Conservation (phyloP, 192 early-diverging fungal genomes). For the Podila minutissima region DNA sequence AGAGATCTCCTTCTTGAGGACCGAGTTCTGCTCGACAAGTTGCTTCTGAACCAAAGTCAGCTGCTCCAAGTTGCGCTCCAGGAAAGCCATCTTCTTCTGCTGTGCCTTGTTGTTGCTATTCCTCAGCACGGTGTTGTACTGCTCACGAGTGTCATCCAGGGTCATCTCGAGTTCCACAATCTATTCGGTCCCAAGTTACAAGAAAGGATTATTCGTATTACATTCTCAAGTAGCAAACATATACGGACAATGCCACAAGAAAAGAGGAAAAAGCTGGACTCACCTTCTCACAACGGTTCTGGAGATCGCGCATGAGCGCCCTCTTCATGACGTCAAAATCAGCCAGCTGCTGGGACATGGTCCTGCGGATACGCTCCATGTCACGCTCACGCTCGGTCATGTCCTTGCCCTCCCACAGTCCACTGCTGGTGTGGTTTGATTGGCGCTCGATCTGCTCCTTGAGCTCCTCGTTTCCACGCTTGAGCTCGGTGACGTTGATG, state of each 20-base stretch:
- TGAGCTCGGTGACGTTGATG: conserved; percentile 68
- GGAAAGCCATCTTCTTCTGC: conserved; percentile 97
- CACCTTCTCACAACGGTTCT: conserved; percentile 94
- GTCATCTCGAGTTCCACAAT: conserved; percentile 98
- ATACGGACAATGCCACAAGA: background rate
- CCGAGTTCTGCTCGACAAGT: conserved; percentile 96
- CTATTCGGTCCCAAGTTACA: background rate
- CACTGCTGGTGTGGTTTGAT: conserved; percentile 31
- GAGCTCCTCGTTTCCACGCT: conserved; percentile 68
- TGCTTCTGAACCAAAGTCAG: conserved; percentile 95
- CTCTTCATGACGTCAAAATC: conserved; percentile 99
- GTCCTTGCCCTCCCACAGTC: conserved; percentile 54
- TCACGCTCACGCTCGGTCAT: conserved; percentile 76
- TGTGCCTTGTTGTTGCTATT: conserved; percentile 87
- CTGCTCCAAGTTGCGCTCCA: conserved; percentile 98
- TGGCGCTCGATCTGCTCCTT: conserved; percentile 58
- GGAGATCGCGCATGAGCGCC: conserved; percentile 96
- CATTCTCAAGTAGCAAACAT: background rate
- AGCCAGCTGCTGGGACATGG: conserved; percentile 81
- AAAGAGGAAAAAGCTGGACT: background rate
- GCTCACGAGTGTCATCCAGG: conserved; percentile 95
- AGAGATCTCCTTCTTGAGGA: conserved; percentile 93
- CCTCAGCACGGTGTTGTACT: conserved; percentile 88
- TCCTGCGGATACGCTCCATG: conserved; percentile 80
- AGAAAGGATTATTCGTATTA: background rate